phyloP scores from a whole-genome alignment of 176 grass and related monocot species.

The Phoenix dactylifera region DNA sequence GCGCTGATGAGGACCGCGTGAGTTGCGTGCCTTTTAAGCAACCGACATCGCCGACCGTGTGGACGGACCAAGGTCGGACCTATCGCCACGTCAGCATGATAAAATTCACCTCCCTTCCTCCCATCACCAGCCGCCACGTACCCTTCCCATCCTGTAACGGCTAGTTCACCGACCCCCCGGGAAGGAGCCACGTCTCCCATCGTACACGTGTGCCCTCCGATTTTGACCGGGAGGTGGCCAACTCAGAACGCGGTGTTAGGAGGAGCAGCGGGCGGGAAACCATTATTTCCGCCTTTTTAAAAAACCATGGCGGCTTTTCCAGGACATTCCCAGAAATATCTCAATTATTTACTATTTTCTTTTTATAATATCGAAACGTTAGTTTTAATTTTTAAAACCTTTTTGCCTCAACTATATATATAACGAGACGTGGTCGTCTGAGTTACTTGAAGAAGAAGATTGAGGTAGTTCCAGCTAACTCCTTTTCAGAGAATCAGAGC shows the following conservation, averaged over 20 bases:
- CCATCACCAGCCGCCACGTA: not conserved
- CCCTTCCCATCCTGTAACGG: not conserved
- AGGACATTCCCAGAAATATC: no score
- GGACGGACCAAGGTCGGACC: not conserved
- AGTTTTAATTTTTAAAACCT: no score
- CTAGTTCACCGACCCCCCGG: not conserved
- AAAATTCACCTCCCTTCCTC: not conserved
- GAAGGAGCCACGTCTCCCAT: conserved; percentile 3
- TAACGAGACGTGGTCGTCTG: no score
- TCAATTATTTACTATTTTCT: no score
- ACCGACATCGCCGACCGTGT: conserved; percentile 1
- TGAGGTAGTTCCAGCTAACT: no score
- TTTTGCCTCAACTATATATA: no score
- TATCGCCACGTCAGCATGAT: not conserved
- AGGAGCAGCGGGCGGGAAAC: conserved; percentile 1
- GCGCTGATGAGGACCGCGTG: no score
- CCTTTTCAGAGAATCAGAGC: no score
- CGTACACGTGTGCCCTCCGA: not conserved
- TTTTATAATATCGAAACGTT: no score
- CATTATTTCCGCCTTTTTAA: not conserved
- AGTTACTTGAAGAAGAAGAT: no score
- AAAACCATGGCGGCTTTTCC: no score
- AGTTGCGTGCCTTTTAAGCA: not conserved
- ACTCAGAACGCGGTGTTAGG: not conserved
- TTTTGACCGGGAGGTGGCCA: not conserved